These are phyloP conservation scores for Chlamydomonas sphaeroides DNA, from an alignment of 139 green algal genomes.

Conservation along the genomic window DNA sequence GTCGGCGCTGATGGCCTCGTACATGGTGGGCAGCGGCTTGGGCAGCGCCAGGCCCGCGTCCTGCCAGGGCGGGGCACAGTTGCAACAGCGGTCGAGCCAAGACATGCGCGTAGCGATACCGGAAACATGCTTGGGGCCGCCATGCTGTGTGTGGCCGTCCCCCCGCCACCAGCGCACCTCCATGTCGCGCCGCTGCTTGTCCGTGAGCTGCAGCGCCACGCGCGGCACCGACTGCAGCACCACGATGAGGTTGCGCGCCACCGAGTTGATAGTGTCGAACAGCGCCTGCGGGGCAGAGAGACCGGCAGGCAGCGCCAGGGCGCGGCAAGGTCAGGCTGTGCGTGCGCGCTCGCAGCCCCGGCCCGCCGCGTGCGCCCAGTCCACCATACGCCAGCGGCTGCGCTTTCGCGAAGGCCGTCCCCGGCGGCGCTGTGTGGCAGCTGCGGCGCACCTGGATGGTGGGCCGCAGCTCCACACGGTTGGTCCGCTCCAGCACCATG, in stretches of 20 bases:
- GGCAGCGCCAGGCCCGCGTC: constrained; percentile 45
- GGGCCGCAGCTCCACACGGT: constrained; percentile 76
- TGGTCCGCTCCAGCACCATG: constrained; percentile 72
- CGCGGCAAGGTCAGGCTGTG: too few relatives aligned
- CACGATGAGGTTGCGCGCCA: constrained; percentile 74
- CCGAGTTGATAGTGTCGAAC: constrained; percentile 83
- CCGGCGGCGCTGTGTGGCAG: too few relatives aligned
- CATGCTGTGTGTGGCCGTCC: too few relatives aligned
- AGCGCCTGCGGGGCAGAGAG: constrained; percentile 50
- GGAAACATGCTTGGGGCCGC: too few relatives aligned
- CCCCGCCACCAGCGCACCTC: constrained; percentile 31
- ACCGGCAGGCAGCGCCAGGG: too few relatives aligned
- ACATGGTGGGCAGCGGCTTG: constrained; percentile 66
- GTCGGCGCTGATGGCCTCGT: constrained; percentile 76
- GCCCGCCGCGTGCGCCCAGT: too few relatives aligned
- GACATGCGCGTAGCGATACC: too few relatives aligned
- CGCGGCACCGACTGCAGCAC: constrained; percentile 74
- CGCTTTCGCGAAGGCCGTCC: too few relatives aligned
- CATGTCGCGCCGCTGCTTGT: constrained; percentile 59
- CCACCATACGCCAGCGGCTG: too few relatives aligned
- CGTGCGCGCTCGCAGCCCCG: too few relatives aligned
- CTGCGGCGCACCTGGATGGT: constrained; percentile 66
- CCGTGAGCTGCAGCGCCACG: constrained; percentile 67
- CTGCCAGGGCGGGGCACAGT: too few relatives aligned
- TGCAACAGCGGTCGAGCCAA: too few relatives aligned